Base-by-base conservation (phyloP, 2,329 filamentous ascomycete genomes). In the Hyphodiscus sp. region DNA sequence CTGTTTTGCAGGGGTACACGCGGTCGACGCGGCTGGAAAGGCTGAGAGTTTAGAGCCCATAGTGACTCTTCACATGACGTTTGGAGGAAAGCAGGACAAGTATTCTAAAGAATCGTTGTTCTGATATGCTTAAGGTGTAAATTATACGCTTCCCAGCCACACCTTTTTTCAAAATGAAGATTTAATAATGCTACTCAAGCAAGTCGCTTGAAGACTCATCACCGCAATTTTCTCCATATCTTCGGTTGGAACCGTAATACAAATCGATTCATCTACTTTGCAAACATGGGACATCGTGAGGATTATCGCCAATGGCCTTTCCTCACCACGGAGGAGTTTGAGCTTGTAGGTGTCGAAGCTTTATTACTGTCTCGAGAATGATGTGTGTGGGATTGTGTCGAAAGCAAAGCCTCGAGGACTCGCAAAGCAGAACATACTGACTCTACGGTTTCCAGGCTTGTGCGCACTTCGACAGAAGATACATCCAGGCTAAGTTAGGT, bases 251-350 rank as follows among this genome's bases (percentile, higher is more conserved):
- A 20, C 43, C 6, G 18, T 45, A 5, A 13, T 45, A 15, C 10
- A 23, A 20, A 30, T 15, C 11, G 18, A 11, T 29, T 4, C 20
- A 30, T 45, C 18, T 23, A 47, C 10, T 20, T 30, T 23, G 15
- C 18, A 50, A 18, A 23, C 8, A 66, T 67, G 62, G 53, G 58
- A 41, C 54, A 63, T 81, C 63, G 61, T 68, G 54, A 71, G 42
- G 61, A 67, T n/a, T 68, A 65, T 54, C 56, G 57, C 18, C 63
- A 75, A 49, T 89, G 85, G 64, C 86, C 86, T 7, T 80, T 78
- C 54, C 75, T 89, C 26, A 78, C 71, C 11, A 63, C 70, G 11
- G 76, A 81, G 42, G 85, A 89, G 64, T 89, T 89, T 59, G 70
- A 79, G 50, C 76, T 82, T 63, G 80, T 26, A 26, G 8, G 23